These are phyloP conservation scores for Monosporascus sp. DNA, from an alignment of 2,329 filamentous ascomycete genomes.

Conservation along the genomic window DNA sequence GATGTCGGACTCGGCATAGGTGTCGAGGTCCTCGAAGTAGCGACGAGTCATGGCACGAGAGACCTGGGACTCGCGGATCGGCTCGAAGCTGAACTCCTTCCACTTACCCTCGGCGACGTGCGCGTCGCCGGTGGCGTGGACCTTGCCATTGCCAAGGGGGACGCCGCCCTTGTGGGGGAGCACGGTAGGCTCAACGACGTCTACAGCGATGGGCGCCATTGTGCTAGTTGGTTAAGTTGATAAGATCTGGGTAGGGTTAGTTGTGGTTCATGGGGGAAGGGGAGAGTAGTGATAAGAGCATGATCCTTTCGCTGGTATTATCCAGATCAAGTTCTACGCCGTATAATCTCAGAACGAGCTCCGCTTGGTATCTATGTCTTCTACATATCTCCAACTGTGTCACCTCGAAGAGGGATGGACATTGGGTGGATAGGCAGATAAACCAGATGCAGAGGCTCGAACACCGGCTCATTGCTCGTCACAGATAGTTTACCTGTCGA, in stretches of 20 bases:
- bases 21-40: constrained; percentile 87
- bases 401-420: neutral
- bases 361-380: constrained; percentile 11
- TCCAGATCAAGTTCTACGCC: constrained; percentile 93
- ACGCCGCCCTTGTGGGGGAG: constrained; percentile 43
- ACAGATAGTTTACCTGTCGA: constrained; percentile 30
- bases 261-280: constrained; percentile 27
- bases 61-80: constrained; percentile 88
- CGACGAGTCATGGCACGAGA: constrained; percentile 89
- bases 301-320: constrained; percentile 99
- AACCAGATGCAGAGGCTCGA: constrained; percentile 24
- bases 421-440: constrained; percentile 13
- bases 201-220: constrained; percentile 75
- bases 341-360: constrained; percentile 73
- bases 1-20: constrained; percentile 86
- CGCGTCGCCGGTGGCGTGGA: constrained; percentile 44
- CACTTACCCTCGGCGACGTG: constrained; percentile 69
- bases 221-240: constrained; percentile 29
- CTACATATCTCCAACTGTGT: constrained; percentile 10
- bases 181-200: constrained; percentile 47
- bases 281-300: constrained; percentile 57
- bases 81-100: constrained; percentile 75
- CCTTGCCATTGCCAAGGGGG: constrained; percentile 31
- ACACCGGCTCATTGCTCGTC: constrained; percentile 33
- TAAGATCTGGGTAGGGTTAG: constrained; percentile 31